phyloP scores from a whole-genome alignment of 202 grass and related monocot genomes.

The Brachypodium distachyon region DNA sequence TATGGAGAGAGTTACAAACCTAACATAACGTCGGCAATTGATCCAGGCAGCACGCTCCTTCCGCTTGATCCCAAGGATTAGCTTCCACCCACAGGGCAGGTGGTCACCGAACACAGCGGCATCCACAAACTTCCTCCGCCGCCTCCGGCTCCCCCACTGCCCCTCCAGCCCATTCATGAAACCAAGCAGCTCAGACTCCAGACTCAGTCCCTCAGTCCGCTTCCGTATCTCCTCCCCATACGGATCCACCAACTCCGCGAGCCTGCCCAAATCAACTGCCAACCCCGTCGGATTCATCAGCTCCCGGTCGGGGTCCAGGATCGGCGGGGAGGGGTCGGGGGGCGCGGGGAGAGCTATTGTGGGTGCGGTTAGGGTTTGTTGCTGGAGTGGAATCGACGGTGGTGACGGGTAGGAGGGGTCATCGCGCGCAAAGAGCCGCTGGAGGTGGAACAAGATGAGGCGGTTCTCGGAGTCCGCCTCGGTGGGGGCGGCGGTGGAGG shows the following conservation, averaged over 20 bases:
- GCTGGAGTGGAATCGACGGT: slow-evolving; percentile 7
- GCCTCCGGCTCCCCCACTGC: slow-evolving; percentile 83
- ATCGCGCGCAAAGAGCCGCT: slow-evolving; percentile 45
- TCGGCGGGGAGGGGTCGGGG: background rate
- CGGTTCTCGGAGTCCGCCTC: slow-evolving; percentile 63
- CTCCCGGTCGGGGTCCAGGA: slow-evolving; percentile 50
- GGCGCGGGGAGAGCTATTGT: background rate
- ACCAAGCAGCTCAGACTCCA: slow-evolving; percentile 59
- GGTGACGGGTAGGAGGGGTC: slow-evolving; percentile 37
- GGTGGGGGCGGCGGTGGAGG: slow-evolving; percentile 6
- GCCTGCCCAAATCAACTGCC: slow-evolving; percentile 48
- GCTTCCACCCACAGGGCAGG: slow-evolving; percentile 85
- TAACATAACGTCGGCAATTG: slow-evolving; percentile 85
- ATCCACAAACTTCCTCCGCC: slow-evolving; percentile 81
- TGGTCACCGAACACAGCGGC: slow-evolving; percentile 71
- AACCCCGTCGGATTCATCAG: slow-evolving; percentile 57
- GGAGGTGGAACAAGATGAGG: slow-evolving; percentile 60
- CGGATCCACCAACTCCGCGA: slow-evolving; percentile 62
- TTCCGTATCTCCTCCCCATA: slow-evolving; percentile 60
- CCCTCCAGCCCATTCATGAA: slow-evolving; percentile 84
- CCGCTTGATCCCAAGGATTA: slow-evolving; percentile 81
- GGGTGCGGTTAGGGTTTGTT: slow-evolving; percentile 47
- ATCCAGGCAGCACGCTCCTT: slow-evolving; percentile 83
- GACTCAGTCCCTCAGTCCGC: slow-evolving; percentile 43
- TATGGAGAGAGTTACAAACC: slow-evolving; percentile 34